These are phyloP conservation scores for Clitopilus passeckerianus DNA, from an alignment of 768 basidiomycete species.

Conservation along the genomic window DNA sequence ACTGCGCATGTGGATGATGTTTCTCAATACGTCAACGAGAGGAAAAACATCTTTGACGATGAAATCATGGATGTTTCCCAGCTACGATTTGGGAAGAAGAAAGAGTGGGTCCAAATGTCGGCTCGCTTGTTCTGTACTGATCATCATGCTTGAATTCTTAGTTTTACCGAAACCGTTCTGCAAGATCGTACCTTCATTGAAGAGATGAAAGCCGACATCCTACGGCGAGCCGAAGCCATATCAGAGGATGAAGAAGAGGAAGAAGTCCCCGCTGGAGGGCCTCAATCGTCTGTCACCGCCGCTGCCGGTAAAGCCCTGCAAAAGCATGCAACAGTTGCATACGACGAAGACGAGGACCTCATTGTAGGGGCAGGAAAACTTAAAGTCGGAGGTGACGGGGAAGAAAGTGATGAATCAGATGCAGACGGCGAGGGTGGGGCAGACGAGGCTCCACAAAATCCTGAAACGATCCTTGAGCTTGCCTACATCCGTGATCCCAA, in stretches of 20 bases:
- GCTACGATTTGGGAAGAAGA: constrained; percentile 63
- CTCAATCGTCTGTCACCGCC: constrained; percentile 2
- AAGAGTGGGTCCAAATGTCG: constrained; percentile 28
- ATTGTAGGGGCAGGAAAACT: constrained; percentile 34
- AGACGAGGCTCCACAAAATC: constrained; percentile 18
- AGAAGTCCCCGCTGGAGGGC: constrained; percentile 19
- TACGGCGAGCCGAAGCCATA: constrained; percentile 68
- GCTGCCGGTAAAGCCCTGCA: constrained; percentile 14
- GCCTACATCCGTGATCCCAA: constrained; percentile 74
- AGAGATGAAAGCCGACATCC: constrained; percentile 79
- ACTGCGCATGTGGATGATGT: constrained; percentile 4
- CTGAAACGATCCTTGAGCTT: constrained; percentile 66
- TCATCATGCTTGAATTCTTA: neutral
- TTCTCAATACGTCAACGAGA: constrained; percentile 26
- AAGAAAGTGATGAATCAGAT: constrained; percentile 33
- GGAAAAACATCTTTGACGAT: constrained; percentile 75
- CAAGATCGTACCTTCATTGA: constrained; percentile 59
- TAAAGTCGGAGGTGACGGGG: constrained; percentile 58
- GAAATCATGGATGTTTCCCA: constrained; percentile 60
- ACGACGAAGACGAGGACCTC: constrained; percentile 50
- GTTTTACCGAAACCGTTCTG: constrained; percentile 32
- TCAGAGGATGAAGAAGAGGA: constrained; percentile 65
- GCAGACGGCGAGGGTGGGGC: constrained; percentile 26
- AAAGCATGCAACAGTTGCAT: constrained; percentile 19
- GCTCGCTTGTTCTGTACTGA: neutral